Evolutionary conservation across 1,139 yeast genomes (phyloP), one percentile per base, ranked within the genome.

Genomic region (Ashbya aceris): DNA sequence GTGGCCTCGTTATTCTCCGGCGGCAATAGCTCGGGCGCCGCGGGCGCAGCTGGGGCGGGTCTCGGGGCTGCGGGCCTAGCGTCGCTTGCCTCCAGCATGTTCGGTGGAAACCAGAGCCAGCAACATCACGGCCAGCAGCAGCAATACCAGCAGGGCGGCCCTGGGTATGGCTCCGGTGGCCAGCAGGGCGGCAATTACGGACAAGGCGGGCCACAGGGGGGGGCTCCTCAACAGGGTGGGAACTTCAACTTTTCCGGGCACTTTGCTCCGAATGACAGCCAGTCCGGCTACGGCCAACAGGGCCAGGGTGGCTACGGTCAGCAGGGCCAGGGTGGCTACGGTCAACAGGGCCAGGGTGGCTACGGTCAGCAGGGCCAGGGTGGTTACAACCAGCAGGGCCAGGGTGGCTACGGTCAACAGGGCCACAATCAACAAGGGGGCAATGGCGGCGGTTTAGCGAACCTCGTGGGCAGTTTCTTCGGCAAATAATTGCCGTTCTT

Each of bases 1-100:
- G 53, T 52, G 7, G 48, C 52, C 34, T 54, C 57, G 2, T 23
- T 57, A 50, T 41, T 55, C n/a, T 45, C 49, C 29, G 49, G 52
- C 6, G 43, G 43, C 27, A 13, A n/a, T n/a, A 5, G 13, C 13
- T 14, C 29, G 4, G 37, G 43, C 12, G 37, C 42, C n/a, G 31
- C 30, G 11, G 29, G 31, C n/a, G 23, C 23, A 17, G 34, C 27
- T 9, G n/a, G 10, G 8, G 10, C 27, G 12, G 30, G 50, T 8
- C 48, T 52, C 53, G 47, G 50, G 7, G 42, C 47, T 33, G 39
- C 52, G 17, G 50, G 50, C 3, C 43, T 53, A 28, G 55, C 56
- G 7, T 44, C 55, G 8, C 43, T 54, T 39, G 60, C 60, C 4
- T 45, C 53, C 4, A 46, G 49, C 36, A 52, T 52, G 37, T 55